phyloP scores from a whole-genome alignment of 371 early-diverging fungal species.

The Haplosporangium sp. region DNA sequence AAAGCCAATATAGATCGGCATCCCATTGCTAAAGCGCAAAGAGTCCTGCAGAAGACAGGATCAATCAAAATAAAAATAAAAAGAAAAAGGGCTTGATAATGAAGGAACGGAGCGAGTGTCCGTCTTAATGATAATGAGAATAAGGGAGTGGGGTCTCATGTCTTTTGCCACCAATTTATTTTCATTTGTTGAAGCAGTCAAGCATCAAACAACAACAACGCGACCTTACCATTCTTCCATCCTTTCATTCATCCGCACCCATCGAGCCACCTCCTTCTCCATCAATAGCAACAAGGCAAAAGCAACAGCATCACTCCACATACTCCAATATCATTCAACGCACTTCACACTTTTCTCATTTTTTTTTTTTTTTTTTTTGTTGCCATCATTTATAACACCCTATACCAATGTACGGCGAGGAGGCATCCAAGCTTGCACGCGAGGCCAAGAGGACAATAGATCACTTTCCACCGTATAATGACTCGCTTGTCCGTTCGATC shows the following conservation, averaged over 20 bases:
- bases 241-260: too few relatives aligned
- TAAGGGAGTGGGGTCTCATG: too few relatives aligned
- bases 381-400: neutral
- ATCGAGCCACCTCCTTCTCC: neutral
- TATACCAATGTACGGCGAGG: constrained; percentile 73
- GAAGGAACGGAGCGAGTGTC: too few relatives aligned
- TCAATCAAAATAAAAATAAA: neutral
- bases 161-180: neutral
- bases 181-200: constrained; percentile 9
- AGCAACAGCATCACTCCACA: neutral
- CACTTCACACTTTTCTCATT: neutral
- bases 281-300: constrained; percentile 1
- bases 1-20: constrained; percentile 26
- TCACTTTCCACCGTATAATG: constrained; percentile 82
- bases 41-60: too few relatives aligned
- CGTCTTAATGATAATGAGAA: too few relatives aligned
- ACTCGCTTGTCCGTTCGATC: constrained; percentile 84
- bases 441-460: constrained; percentile 86
- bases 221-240: too few relatives aligned
- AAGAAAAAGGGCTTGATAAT: neutral
- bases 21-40: neutral
- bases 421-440: constrained; percentile 81
- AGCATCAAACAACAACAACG: too few relatives aligned
- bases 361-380: neutral
- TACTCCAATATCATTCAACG: neutral